These are phyloP conservation scores for Xylaria digitata DNA, from an alignment of 2,329 filamentous ascomycete genomes.

Conservation along the genomic window DNA sequence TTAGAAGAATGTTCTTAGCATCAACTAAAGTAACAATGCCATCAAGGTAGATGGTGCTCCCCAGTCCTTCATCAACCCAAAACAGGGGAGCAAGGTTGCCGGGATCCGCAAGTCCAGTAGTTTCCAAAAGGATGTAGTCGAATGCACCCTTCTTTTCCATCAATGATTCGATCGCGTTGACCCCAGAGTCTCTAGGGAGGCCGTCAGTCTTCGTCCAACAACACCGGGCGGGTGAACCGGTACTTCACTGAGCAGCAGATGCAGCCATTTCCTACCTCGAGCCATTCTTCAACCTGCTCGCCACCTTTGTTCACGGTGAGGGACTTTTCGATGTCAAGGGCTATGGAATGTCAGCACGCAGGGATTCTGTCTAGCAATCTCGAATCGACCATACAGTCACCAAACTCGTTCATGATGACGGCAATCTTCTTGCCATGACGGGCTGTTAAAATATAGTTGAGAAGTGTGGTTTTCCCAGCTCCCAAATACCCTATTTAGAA, in stretches of 20 bases:
- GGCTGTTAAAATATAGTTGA: conserved; percentile 96
- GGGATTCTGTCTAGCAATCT: neutral
- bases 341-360: conserved; percentile 56
- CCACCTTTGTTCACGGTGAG: conserved; percentile 88
- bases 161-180: conserved; percentile 92
- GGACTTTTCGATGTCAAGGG: conserved; percentile 94
- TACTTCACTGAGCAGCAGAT: conserved; percentile 98
- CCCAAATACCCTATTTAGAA: conserved; percentile 82
- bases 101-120: conserved; percentile 92
- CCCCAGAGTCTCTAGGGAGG: conserved; percentile 79
- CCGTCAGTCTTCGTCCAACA: conserved; percentile 42
- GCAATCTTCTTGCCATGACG: conserved; percentile 98
- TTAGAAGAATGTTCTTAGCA: conserved; percentile 88
- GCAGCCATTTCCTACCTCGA: conserved; percentile 95
- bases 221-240: conserved; percentile 1
- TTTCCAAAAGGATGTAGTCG: conserved; percentile 97
- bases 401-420: conserved; percentile 95
- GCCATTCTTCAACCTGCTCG: conserved; percentile 89
- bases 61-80: conserved; percentile 96
- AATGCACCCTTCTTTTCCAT: conserved; percentile 95
- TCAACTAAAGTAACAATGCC: conserved; percentile 97
- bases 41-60: conserved; percentile 94
- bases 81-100: conserved; percentile 96
- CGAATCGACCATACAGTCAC: conserved; percentile 72
- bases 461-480: conserved; percentile 91